A percentile compares a stretch with the other conserved stretches of the same genome.
These are phyloP conservation scores for Amphibolis antarctica DNA, from an alignment of 106 monocot species.

Conservation along the genomic window DNA sequence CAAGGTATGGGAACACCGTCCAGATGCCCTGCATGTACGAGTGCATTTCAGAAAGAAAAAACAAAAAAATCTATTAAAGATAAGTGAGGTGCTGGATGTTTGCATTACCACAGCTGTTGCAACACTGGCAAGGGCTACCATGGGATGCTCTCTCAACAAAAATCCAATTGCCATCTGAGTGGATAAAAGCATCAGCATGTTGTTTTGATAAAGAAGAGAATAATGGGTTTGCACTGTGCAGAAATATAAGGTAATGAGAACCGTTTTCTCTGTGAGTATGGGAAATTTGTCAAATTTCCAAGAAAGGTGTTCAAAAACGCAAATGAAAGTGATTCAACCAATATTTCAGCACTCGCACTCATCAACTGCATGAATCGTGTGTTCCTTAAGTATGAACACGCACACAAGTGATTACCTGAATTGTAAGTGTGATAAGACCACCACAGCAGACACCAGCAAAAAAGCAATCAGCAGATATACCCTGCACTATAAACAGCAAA, in stretches of 20 bases:
- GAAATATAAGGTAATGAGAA: no score
- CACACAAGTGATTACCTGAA: slow-evolving; percentile 46
- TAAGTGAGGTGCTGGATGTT: neutral
- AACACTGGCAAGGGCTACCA: slow-evolving; percentile 65
- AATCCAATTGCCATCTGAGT: slow-evolving; percentile 59
- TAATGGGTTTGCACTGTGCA: neutral
- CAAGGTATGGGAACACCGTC: slow-evolving; percentile 60
- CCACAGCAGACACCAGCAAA: slow-evolving; percentile 89
- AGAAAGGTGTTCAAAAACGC: no score
- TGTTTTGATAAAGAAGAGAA: neutral
- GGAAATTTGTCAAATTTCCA: no score
- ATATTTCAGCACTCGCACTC: no score
- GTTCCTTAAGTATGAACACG: neutral
- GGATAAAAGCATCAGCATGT: neutral
- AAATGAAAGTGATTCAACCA: no score
- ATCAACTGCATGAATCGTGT: no score
- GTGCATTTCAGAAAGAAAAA: neutral
- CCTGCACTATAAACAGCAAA: slow-evolving; percentile 25
- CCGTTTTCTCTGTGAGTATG: no score
- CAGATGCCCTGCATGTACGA: slow-evolving; percentile 51
- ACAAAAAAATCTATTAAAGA: neutral
- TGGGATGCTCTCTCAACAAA: slow-evolving; percentile 62
- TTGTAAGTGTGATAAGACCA: slow-evolving; percentile 59
- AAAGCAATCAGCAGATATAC: slow-evolving; percentile 69
- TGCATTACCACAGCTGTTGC: slow-evolving; percentile 66